Conservation (phyloP, 176 grass and related monocot genomes). For the maize (Zea mays) region Zm-B73-REFERENCE-NAM-5.0 NC_050098.1:150294501-150295000, state of each 20-base stretch:
- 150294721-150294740: constrained; percentile 72
- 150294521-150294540: neutral
- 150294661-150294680: constrained; percentile 79
- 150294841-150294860: constrained; percentile 65
- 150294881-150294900: constrained; percentile 74
- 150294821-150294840: constrained; percentile 55
- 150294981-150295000: constrained; percentile 3
- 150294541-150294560: constrained; percentile 20
- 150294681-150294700: constrained; percentile 75
- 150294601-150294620: constrained; percentile 29
- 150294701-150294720: constrained; percentile 58
- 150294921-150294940: constrained; percentile 62
- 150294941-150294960: constrained; percentile 13
- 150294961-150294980: constrained; percentile 9
- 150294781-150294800: constrained; percentile 59
- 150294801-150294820: constrained; percentile 63
- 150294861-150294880: constrained; percentile 80
- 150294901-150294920: constrained; percentile 70
- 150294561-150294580: constrained; percentile 21
- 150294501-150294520: neutral
- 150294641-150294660: constrained; percentile 65
- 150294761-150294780: constrained; percentile 69
- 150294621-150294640: constrained; percentile 58
- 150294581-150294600: constrained; percentile 4
- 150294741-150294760: constrained; percentile 50